Conservation (phyloP, 495 filamentous ascomycete genomes). For the Talaromyces liani region DNA sequence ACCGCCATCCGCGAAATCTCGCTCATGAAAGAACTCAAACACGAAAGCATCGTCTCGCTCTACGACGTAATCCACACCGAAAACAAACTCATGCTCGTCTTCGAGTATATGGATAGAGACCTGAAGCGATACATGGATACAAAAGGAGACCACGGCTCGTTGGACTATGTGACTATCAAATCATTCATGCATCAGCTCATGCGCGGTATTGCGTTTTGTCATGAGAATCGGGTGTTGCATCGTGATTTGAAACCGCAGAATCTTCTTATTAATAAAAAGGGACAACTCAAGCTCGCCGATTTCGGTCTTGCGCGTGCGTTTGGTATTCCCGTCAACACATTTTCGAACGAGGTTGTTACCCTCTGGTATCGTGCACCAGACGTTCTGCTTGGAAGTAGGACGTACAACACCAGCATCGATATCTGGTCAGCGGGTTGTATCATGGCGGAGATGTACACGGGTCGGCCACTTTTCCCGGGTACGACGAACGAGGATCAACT, state of each 20-base stretch:
- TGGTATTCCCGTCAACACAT: slow-evolving; percentile 95
- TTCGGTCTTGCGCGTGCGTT: slow-evolving; percentile 91
- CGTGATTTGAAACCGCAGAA: slow-evolving; percentile 97
- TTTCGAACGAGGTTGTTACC: slow-evolving; percentile 96
- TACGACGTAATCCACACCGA: slow-evolving; percentile 99
- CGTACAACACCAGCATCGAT: slow-evolving; percentile 96
- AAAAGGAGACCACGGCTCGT: slow-evolving; percentile 69
- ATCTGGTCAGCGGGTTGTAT: slow-evolving; percentile 98
- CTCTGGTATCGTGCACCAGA: slow-evolving; percentile 95
- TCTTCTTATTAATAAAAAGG: slow-evolving; percentile 87
- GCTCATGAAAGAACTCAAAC: slow-evolving; percentile 97
- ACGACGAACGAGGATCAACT: slow-evolving; percentile 97
- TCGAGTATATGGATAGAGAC: slow-evolving; percentile 97
- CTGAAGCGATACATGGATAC: slow-evolving; percentile 99
- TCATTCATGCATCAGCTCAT: slow-evolving; percentile 97
- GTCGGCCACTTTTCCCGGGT: slow-evolving; percentile 85
- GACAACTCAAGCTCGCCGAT: slow-evolving; percentile 87
- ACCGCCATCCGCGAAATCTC: slow-evolving; percentile 98
- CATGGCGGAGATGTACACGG: slow-evolving; percentile 98
- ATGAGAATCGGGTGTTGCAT: slow-evolving; percentile 91
- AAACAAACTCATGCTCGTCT: slow-evolving; percentile 98
- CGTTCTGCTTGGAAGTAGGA: slow-evolving; percentile 80
- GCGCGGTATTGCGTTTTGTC: slow-evolving; percentile 91
- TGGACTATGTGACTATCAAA: slow-evolving; percentile 84
- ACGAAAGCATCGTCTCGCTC: slow-evolving; percentile 94